A percentile compares a stretch with the other conserved stretches of the same genome.
Evolutionary conservation across 129 eudicot genomes (phyloP).

Genomic region (Artemisia annua): DNA sequence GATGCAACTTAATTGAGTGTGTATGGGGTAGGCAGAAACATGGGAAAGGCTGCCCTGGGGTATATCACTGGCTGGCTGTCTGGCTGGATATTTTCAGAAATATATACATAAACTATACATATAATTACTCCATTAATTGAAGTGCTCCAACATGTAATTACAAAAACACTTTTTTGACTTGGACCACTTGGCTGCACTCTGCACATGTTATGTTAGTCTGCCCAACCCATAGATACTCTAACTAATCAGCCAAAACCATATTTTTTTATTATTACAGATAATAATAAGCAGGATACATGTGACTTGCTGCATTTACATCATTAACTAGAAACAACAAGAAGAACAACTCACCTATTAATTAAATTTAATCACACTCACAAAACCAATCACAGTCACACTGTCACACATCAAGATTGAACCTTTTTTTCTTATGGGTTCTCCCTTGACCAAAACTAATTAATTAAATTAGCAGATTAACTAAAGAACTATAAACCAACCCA

Average conservation of each 20-base stretch:
- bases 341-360: slow-evolving; percentile 16
- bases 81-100: no score
- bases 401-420: slow-evolving; percentile 23
- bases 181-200: slow-evolving; percentile 29
- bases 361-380: slow-evolving; percentile 36
- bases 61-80: no score
- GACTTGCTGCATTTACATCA: slow-evolving; percentile 33
- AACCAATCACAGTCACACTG: neutral
- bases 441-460: slow-evolving; percentile 31
- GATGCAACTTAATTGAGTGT: no score
- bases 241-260: neutral
- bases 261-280: slow-evolving; percentile 22
- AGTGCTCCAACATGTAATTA: slow-evolving; percentile 5
- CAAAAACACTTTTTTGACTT: slow-evolving; percentile 23
- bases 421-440: slow-evolving; percentile 13
- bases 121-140: neutral
- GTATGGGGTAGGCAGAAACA: no score
- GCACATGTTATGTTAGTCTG: slow-evolving; percentile 34
- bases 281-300: slow-evolving; percentile 34
- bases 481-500: slow-evolving; percentile 22
- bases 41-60: no score
- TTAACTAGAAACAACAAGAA: slow-evolving; percentile 25
- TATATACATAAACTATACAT: neutral
- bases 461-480: slow-evolving; percentile 32
- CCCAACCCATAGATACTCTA: slow-evolving; percentile 29